These are phyloP conservation scores for Elsinoe batatas DNA, from an alignment of 2,329 filamentous ascomycete genomes.

Conservation along the genomic window DNA sequence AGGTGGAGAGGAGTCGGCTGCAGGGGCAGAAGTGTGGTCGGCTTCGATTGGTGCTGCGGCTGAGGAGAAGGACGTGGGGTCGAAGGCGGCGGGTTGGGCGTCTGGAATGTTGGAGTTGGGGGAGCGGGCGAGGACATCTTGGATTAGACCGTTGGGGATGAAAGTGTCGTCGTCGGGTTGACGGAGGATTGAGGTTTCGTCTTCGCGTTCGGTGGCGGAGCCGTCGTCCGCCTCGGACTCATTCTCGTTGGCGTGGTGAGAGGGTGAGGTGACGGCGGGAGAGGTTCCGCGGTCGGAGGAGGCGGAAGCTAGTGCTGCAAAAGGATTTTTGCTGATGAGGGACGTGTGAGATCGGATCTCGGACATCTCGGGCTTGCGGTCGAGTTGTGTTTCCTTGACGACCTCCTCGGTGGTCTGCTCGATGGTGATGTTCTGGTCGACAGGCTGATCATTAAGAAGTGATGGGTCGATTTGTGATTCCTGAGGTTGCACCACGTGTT, in stretches of 20 bases:
- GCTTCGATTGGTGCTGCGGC: not conserved
- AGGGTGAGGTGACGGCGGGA: not conserved
- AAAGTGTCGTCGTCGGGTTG: slow-evolving; percentile 5
- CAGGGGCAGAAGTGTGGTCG: not conserved
- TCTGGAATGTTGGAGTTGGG: not conserved
- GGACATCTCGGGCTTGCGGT: not conserved
- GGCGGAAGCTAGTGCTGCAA: not conserved
- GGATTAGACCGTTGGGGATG: slow-evolving; percentile 9
- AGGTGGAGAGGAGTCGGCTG: not conserved
- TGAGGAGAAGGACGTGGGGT: slow-evolving; percentile 1
- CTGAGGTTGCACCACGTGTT: not conserved
- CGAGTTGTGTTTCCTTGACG: not conserved
- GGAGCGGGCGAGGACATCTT: not conserved
- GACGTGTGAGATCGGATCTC: not conserved
- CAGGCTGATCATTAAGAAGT: not conserved
- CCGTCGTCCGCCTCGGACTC: not conserved
- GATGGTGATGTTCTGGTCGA: not conserved
- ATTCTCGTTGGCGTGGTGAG: not conserved
- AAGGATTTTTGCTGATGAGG: not conserved
- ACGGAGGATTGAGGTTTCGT: not conserved
- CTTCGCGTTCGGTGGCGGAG: not conserved
- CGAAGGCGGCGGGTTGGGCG: not conserved
- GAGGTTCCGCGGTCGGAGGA: not conserved
- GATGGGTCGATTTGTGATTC: slow-evolving; percentile 3
- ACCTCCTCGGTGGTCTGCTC: not conserved